Percentiles rank a stretch among this genome's conserved stretches.
phyloP scores from a whole-genome alignment of 345 rosid genomes.

The Garcia nutans region DNA sequence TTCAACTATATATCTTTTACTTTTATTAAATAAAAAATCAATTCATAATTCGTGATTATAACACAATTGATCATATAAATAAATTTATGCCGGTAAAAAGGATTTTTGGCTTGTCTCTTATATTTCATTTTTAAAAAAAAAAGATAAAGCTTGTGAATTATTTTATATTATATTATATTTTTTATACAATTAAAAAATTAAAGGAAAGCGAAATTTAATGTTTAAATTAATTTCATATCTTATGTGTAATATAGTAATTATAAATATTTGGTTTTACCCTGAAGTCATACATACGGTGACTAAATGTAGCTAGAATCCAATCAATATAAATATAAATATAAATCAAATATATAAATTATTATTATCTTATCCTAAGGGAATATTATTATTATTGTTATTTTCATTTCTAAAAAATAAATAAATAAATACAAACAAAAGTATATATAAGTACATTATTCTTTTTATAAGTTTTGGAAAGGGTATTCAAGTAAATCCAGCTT shows the following conservation, averaged over 20 bases:
- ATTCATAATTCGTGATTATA: background rate
- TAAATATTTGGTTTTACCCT: background rate
- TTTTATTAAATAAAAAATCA: background rate
- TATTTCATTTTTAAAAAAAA: background rate
- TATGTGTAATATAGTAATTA: background rate
- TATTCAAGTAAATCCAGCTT: slow-evolving; percentile 32
- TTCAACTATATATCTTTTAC: background rate
- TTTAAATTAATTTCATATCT: too few relatives aligned
- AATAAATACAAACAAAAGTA: background rate
- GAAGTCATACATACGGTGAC: background rate
- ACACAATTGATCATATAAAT: background rate
- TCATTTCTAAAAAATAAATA: background rate
- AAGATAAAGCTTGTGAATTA: background rate
- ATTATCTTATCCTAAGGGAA: background rate
- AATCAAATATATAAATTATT: too few relatives aligned
- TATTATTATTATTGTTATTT: background rate
- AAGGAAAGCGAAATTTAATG: too few relatives aligned
- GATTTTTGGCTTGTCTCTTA: background rate
- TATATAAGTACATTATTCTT: too few relatives aligned
- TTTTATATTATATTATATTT: too few relatives aligned
- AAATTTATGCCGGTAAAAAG: background rate
- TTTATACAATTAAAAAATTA: too few relatives aligned
- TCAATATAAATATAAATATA: background rate
- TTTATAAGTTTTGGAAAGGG: slow-evolving; percentile 19
- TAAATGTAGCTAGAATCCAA: background rate